phyloP scores from a whole-genome alignment of 2,329 filamentous ascomycete genomes.

The Calonectria crousiana region DNA sequence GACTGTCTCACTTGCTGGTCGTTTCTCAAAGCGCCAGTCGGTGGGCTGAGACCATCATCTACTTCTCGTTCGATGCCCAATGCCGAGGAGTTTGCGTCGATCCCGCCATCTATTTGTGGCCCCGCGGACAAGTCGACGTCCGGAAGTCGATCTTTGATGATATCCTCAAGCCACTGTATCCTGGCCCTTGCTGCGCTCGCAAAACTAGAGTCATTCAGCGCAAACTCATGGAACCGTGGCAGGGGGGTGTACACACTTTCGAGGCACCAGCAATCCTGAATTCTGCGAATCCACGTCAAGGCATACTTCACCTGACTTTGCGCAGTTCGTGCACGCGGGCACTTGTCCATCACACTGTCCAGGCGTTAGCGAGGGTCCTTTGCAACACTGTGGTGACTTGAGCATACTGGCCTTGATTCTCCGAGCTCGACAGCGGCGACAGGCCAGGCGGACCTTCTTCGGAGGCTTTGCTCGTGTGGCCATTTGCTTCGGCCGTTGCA shows the following conservation, averaged over 20 bases:
- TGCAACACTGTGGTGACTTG: neutral
- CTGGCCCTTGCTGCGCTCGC: slow-evolving; percentile 22
- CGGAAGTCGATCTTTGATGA: slow-evolving; percentile 21
- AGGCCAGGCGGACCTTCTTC: slow-evolving; percentile 54
- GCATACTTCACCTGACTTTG: slow-evolving; percentile 49
- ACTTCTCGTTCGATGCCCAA: neutral
- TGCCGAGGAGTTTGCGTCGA: neutral
- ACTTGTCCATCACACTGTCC: slow-evolving; percentile 52
- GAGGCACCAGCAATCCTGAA: slow-evolving; percentile 48
- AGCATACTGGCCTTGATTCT: slow-evolving; percentile 49
- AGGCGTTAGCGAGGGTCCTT: neutral
- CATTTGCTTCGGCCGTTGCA: slow-evolving; percentile 5
- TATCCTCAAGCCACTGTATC: slow-evolving; percentile 30
- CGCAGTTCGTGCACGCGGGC: slow-evolving; percentile 53
- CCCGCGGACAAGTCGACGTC: slow-evolving; percentile 25
- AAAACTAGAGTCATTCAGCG: slow-evolving; percentile 7
- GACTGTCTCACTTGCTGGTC: slow-evolving; percentile 12
- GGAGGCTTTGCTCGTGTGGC: slow-evolving; percentile 27
- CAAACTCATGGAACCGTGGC: neutral
- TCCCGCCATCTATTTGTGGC: slow-evolving; percentile 12
- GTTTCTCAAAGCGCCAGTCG: neutral
- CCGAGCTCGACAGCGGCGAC: slow-evolving; percentile 50
- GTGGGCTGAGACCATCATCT: neutral
- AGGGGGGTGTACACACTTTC: slow-evolving; percentile 42
- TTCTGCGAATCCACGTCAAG: slow-evolving; percentile 54